Base-by-base conservation (phyloP, 306 rosid species). In the Morella rubra region DNA sequence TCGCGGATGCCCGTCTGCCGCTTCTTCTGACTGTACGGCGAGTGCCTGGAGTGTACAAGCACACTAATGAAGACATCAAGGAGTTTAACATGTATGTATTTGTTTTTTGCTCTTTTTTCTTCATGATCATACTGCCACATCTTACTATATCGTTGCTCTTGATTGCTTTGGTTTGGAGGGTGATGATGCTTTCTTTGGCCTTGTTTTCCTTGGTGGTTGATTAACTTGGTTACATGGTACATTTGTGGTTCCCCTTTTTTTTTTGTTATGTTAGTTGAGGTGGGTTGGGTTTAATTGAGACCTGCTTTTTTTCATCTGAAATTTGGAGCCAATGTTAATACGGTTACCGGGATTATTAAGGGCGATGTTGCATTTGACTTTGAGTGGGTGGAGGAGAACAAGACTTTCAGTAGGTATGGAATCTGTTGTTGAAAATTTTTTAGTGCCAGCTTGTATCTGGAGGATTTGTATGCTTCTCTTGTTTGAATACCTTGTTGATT, bases 1-100 rank as follows among this genome's bases (percentile, higher is more conserved):
- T 86, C 97, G 49, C 84, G 99, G 61, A 95, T 95, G 99, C 99
- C 99, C 9, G 92, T 95, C 49, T 95, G 99, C 80, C 87, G 99
- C 8, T 95, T 92, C 79, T 95, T 95, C 44, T 84, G 99, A 16
- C 77, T 92, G 59, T 92, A 82, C 59, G 99, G 99, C 5, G 99
- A 95, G 91, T 95, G 99, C 76, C 91, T 98, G 10, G 99, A 95
- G 82, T 95, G 4, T 95, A 95, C 65, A 95, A 95, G 81, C 99
- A 95, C 75, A 95, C 99, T 71, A 92, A 92, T 53, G 99, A 95
- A 82, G 99, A 95, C 79, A 91, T 95, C 85, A 95, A 95, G 84
- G 99, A 95, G 88, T 95, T 98, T 81, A 95, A 95, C 88, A 95
- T 92, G 99, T 95, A 88, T 0, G 95, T 77, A 0, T 27, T 32